Evolutionary conservation across 2,329 filamentous ascomycete species (phyloP).

Genomic region (Ophiostoma angusticollis): DNA sequence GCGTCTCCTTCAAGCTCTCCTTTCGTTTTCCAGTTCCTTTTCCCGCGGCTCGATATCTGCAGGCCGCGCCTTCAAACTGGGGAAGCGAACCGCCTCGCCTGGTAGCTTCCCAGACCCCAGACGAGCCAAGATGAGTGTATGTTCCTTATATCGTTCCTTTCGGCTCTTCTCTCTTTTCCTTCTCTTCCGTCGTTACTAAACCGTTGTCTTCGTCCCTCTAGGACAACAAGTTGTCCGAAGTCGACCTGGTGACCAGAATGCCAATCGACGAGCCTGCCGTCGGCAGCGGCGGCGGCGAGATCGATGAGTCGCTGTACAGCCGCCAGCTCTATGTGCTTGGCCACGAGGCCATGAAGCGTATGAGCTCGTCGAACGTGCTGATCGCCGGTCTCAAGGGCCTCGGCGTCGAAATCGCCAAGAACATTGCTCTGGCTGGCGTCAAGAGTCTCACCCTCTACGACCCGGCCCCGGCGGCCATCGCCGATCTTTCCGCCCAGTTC

Average conservation of each 20-base stretch:
- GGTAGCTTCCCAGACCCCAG: slow-evolving; percentile 43
- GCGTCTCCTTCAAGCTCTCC: neutral
- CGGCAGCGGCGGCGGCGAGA: slow-evolving; percentile 42
- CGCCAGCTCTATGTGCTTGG: slow-evolving; percentile 60
- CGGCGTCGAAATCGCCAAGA: slow-evolving; percentile 97
- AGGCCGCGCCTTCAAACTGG: slow-evolving; percentile 34
- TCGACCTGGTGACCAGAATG: slow-evolving; percentile 51
- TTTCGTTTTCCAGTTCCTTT: neutral
- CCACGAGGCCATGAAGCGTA: slow-evolving; percentile 92
- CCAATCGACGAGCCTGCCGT: slow-evolving; percentile 49
- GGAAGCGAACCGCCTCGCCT: slow-evolving; percentile 55
- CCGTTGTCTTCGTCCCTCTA: slow-evolving; percentile 5
- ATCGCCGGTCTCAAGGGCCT: slow-evolving; percentile 85
- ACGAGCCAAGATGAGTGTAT: slow-evolving; percentile 51
- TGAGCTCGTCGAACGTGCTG: slow-evolving; percentile 91
- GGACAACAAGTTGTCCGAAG: slow-evolving; percentile 42
- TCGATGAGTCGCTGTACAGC: slow-evolving; percentile 63
- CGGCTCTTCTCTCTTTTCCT: neutral
- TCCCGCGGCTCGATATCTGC: neutral
- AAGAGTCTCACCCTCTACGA: slow-evolving; percentile 94
- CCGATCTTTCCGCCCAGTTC: slow-evolving; percentile 93
- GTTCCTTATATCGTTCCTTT: slow-evolving; percentile 17
- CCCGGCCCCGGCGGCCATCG: slow-evolving; percentile 67
- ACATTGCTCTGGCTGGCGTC: slow-evolving; percentile 92
- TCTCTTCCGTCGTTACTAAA: neutral